These are phyloP conservation scores for Fomitopsis betulina DNA, from an alignment of 1,284 basidiomycete genomes.

Conservation along the genomic window DNA sequence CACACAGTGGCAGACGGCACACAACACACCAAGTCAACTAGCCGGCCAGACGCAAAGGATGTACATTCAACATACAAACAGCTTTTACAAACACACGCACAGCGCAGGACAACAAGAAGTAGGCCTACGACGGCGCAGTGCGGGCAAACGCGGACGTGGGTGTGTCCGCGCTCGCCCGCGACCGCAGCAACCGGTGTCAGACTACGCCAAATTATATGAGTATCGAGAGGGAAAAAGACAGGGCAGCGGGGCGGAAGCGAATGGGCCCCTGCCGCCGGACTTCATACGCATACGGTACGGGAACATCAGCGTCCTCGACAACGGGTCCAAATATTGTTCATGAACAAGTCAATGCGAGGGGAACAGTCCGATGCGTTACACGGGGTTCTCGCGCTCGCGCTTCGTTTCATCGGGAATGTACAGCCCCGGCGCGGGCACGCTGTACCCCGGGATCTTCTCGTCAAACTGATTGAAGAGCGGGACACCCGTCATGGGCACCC, in stretches of 20 bases:
- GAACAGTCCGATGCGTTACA: background rate
- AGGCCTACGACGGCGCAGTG: background rate
- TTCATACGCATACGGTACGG: background rate
- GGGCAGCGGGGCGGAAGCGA: background rate
- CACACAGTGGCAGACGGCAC: background rate
- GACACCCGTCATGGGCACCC: conserved; percentile 18
- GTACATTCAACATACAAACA: background rate
- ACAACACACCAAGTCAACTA: background rate
- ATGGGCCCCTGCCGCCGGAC: background rate
- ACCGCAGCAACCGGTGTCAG: background rate
- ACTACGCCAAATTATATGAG: background rate
- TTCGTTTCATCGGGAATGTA: conserved; percentile 30
- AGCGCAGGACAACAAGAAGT: background rate
- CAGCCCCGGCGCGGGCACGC: conserved; percentile 18
- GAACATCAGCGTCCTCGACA: background rate
- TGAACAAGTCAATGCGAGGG: background rate
- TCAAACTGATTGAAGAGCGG: conserved; percentile 32
- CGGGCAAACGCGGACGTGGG: background rate
- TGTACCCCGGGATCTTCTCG: conserved; percentile 22
- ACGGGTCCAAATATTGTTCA: background rate
- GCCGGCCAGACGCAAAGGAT: background rate
- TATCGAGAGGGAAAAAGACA: background rate
- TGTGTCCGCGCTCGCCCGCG: background rate
- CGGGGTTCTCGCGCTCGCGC: conserved; percentile 23
- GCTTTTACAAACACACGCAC: background rate